Evolutionary conservation across 1,139 yeast genomes (phyloP), one percentile per base, ranked within the genome.

Genomic region (Eremothecium gossypii): DNA sequence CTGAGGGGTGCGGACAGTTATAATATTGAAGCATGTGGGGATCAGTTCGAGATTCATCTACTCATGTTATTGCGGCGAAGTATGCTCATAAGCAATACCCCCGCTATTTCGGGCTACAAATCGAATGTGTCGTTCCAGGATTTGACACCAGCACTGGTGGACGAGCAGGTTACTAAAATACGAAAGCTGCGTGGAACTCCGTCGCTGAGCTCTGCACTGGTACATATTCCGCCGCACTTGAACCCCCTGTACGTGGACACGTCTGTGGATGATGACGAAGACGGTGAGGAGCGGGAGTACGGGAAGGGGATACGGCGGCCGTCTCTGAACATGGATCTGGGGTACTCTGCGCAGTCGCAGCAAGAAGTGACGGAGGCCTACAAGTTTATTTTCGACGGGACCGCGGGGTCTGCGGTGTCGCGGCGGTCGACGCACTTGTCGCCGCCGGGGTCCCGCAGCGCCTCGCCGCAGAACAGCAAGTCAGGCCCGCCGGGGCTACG

Each of bases 51-150:
- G 23, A 17, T 17, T 6, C 6, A 17, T 6, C 23, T 3, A 17
- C 23, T 17, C 23, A 17, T 17, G 23, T 17, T 6, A 4, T 17
- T 17, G 23, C 23, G 23, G 23, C 23, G 23, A 3, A 17, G 23
- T 17, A 17, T 17, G 23, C 23, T 17, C 6, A 3, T 17, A 6
- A 17, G 23, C 23, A 17, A 17, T 17, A 17, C 23, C 23, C 23
- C 38, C 9, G 13, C 38, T 10, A 32, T 38, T 7, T 33, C 38
- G 36, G 43, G 38, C 12, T 58, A 51, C 39, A 46, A 47, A 23
- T 50, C 48, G 13, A 60, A 56, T 41, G 60, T 60, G 9, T 58
- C 63, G 12, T 60, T 60, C 36, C 60, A 60, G 44, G 61, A 60
- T 43, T 43, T 60, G n/a, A 46, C 61, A n/a, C 63, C 64, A 7